Evolutionary conservation across 805 yeast genomes (phyloP), one percentile per base, ranked within the genome.

Genomic region (Monosporozyma solicola): DNA sequence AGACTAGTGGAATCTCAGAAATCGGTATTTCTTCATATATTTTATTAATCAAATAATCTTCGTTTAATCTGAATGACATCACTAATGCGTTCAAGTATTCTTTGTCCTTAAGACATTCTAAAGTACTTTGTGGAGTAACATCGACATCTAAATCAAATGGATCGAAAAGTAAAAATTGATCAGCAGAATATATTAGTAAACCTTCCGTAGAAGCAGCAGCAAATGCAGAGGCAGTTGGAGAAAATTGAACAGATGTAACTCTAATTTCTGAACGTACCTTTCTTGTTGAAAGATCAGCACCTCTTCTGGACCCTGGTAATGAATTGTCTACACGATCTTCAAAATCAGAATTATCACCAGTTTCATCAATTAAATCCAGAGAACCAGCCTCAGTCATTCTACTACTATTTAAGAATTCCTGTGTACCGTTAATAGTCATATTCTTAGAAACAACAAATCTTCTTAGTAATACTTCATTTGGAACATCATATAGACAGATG

Each of bases 201-300:
- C 99, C 99, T 67, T 92, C 98, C 0, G 99, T 94, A 0, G 97
- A 84, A 0, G 97, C 94, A 44, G 95, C 96, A 0, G 96, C 94
- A 75, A 94, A 94, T 35, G 95, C 82, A 22, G 85, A 76, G 1
- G 95, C 85, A 0, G 97, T 85, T 20, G 99, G 99, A 1, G 96
- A 87, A 63, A 91, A 94, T 59, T 77, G 78, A 31, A 94, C 77
- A 3, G 85, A 74, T 2, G 88, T 80, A 4, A 91, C 90, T 62
- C 95, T 74, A n/a, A 94, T 78, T 59, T 83, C 95, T 0, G 97
- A 94, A 58, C 90, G 79, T 0, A 81, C 75, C 50, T 80, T 79
- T 61, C 97, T 78, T 9, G 82, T 79, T 10, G 95, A 81, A 9
- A 87, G 80, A 67, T 89, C 97, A 47, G 87, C 89, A 43, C 80